Base-by-base conservation (phyloP, 177 flowering plant genomes). In the Vitis hybrid region DNA sequence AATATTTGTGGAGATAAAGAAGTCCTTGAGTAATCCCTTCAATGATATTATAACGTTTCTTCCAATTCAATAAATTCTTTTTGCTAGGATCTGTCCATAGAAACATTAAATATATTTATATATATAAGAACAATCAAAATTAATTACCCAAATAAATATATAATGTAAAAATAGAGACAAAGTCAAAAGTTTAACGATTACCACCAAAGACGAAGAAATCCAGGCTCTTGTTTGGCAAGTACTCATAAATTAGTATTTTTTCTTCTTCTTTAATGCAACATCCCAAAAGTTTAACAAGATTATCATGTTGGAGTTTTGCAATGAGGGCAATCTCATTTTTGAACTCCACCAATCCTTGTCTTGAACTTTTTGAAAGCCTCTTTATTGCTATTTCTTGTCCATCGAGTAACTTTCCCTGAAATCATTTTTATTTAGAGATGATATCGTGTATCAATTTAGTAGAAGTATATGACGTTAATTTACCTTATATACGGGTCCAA, bases 1-100 rank as follows among this genome's bases (percentile, higher is more conserved):
- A 78, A 60, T 71, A 74, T 55, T 66, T 71, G 57, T 74, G 81
- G 51, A 78, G 81, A 52, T 78, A 78, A 35, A 73, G 51, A n/a
- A 70, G 77, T 52, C 77, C 81, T 68, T 71, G 78, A 60, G 72
- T 72, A 19, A 74, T 65, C 51, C 81, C 81, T 68, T 71, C 72
- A 18, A 72, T 61, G 13, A 74, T 68, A 51, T 1, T 50, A 6
- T 57, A 64, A n/a, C 77, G 72, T 50, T 51, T 71, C n/a, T 70
- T 60, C 77, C 77, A 74, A 55, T 78, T 52, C 13, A 78, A 57
- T 30, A 64, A 2, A 30, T n/a, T 56, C 77, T 65, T 78, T 54
- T 59, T 71, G 0, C 10, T 9, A 58, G 66, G 19, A 71, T 78
- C 81, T 78, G 63, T 56, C 46, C 27, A 40, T 51, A 12, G 17